A percentile compares a stretch with the other conserved stretches of the same genome.
phyloP scores from a whole-genome alignment of 2,329 filamentous ascomycete genomes.

The Dryadomyces quercus-mongolicae region DNA sequence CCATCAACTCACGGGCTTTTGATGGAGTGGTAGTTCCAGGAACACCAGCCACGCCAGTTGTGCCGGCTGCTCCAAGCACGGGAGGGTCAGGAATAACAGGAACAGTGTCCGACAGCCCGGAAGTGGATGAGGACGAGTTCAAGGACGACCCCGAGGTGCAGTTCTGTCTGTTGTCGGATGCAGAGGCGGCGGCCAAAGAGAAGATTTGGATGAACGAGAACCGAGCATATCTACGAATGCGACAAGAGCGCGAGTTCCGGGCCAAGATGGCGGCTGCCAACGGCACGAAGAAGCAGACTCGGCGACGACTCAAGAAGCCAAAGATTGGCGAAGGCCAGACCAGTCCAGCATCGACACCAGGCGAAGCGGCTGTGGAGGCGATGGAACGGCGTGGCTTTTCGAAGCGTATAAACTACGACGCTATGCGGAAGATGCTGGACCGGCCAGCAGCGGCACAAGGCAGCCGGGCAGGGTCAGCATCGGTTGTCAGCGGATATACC shows the following conservation, averaged over 20 bases:
- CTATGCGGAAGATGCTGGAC: slow-evolving; percentile 46
- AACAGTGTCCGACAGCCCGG: slow-evolving; percentile 42
- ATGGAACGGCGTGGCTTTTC: slow-evolving; percentile 58
- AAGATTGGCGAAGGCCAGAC: slow-evolving; percentile 55
- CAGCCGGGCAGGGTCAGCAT: slow-evolving; percentile 32
- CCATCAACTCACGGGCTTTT: slow-evolving; percentile 50
- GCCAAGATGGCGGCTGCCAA: slow-evolving; percentile 41
- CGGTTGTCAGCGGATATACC: slow-evolving; percentile 30
- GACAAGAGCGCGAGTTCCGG: slow-evolving; percentile 73
- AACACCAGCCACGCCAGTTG: slow-evolving; percentile 4
- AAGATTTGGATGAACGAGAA: slow-evolving; percentile 91
- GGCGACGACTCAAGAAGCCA: slow-evolving; percentile 39
- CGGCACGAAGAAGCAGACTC: slow-evolving; percentile 15
- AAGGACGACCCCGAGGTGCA: slow-evolving; percentile 79
- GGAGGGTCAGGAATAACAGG: background rate
- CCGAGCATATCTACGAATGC: slow-evolving; percentile 78
- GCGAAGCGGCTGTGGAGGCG: slow-evolving; percentile 57
- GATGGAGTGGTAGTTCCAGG: slow-evolving; percentile 26
- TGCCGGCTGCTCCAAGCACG: background rate
- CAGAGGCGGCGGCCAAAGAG: slow-evolving; percentile 74
- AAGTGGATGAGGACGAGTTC: slow-evolving; percentile 72
- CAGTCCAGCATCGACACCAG: slow-evolving; percentile 53
- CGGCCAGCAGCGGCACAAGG: slow-evolving; percentile 20
- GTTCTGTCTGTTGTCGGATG: slow-evolving; percentile 61
- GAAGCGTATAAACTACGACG: slow-evolving; percentile 64